Evolutionary conservation across 2,329 filamentous ascomycete genomes (phyloP), one percentile per base, ranked within the genome.

Genomic region (Pseudopithomyces chartarum): DNA sequence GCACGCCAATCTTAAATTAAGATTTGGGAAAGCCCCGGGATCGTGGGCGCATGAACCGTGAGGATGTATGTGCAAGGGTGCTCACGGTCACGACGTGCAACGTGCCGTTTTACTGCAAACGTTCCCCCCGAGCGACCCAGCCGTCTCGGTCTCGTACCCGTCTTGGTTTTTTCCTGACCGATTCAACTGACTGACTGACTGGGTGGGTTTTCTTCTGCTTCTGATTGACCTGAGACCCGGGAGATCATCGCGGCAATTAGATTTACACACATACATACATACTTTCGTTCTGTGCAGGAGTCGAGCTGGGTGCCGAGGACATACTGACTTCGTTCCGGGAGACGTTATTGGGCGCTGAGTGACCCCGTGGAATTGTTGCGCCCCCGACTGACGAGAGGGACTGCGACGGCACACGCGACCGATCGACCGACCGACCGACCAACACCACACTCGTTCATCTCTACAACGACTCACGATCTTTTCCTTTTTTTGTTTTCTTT

Each of bases 91-190:
- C 42, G 48, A 50, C 34, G 47, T 45, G 50, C 40, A 53, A 45
- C 50, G 40, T 52, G 50, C 50, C 50, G 40, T 42, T 53, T 42
- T 43, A n/a, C 48, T 34, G 42, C 48, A 51, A 42, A 50, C 48
- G 38, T 23, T 33, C 29, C 44, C n/a, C n/a, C n/a, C n/a, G n/a
- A n/a, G n/a, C n/a, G n/a, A n/a, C n/a, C 20, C 10, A 13, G 22
- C 38, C 38, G 23, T 26, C 20, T 49, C 33, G 26, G 8, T 12
- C 36, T 17, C 19, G 17, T 32, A 36, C 32, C 50, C 40, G 40
- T 40, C 32, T 29, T 36, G 50, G 32, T 39, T 23, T 40, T 40
- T 39, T 15, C 20, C 32, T 19, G n/a, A 26, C 49, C 13, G 34
- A 32, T n/a, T n/a, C n/a, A n/a, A n/a, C n/a, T n/a, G n/a, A n/a